Evolutionary conservation across 129 eudicot species (phyloP).

Genomic region (Artemisia argyi): DNA sequence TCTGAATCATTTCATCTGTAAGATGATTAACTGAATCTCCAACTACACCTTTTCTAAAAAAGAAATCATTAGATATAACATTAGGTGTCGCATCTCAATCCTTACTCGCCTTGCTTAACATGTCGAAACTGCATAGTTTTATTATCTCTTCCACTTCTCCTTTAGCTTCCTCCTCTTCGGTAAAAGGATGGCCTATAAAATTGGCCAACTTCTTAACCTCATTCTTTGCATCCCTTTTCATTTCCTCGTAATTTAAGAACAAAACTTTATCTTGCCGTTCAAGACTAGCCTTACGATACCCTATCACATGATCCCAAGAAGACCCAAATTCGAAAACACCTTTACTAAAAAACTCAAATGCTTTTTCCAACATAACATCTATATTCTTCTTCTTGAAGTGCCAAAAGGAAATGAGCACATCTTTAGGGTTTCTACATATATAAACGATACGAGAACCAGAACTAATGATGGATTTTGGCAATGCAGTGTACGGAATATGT

Average conservation of each 20-base stretch:
- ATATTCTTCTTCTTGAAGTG: slow-evolving; percentile 15
- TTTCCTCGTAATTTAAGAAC: slow-evolving; percentile 18
- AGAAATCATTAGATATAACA: not conserved
- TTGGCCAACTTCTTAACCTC: slow-evolving; percentile 28
- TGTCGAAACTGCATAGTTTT: no score
- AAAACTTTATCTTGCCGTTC: slow-evolving; percentile 1
- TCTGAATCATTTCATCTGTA: slow-evolving; percentile 13
- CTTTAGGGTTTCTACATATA: no score
- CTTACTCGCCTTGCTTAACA: slow-evolving; percentile 6
- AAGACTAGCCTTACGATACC: slow-evolving; percentile 27
- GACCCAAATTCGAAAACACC: slow-evolving; percentile 20
- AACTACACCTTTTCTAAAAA: slow-evolving; percentile 23
- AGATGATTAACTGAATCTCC: slow-evolving; percentile 28
- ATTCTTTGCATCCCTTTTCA: not conserved
- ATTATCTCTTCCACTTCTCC: no score
- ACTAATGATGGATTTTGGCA: slow-evolving; percentile 23
- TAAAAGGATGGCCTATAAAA: slow-evolving; percentile 33
- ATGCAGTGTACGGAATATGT: slow-evolving; percentile 24
- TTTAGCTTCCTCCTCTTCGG: slow-evolving; percentile 20
- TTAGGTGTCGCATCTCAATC: not conserved
- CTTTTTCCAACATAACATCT: no score
- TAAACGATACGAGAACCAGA: slow-evolving; percentile 24
- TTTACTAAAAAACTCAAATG: slow-evolving; percentile 16
- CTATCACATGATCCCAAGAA: slow-evolving; percentile 32
- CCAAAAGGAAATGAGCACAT: slow-evolving; percentile 28